Evolutionary conservation across 768 basidiomycete species (phyloP).

Genomic region (Terana coerulea): DNA sequence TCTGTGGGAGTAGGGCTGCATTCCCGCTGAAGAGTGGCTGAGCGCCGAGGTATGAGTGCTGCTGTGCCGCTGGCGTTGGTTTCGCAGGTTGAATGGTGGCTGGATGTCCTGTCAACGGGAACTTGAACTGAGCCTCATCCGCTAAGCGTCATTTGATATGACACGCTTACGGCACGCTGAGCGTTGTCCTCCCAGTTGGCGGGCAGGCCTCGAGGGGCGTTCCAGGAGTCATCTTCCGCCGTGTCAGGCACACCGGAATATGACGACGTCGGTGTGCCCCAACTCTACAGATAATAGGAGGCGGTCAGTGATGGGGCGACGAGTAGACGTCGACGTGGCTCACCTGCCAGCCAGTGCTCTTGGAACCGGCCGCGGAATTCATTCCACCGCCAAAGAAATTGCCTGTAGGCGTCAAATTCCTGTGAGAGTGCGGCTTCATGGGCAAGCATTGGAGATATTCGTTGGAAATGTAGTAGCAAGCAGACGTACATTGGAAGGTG

Average conservation of each 20-base stretch:
- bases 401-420: slow-evolving; percentile 40
- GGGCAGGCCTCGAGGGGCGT: neutral
- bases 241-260: neutral
- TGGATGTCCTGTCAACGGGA: neutral
- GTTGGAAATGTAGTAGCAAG: slow-evolving; percentile 2
- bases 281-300: neutral
- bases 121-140: neutral
- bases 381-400: slow-evolving; percentile 55
- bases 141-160: too few species aligned
- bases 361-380: slow-evolving; percentile 43
- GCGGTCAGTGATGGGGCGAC: neutral
- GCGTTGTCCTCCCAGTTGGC: slow-evolving; percentile 2
- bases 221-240: slow-evolving; percentile 1
- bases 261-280: neutral
- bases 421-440: slow-evolving; percentile 27
- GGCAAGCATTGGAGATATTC: neutral
- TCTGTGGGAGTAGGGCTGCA: slow-evolving; percentile 49
- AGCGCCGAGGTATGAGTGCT: slow-evolving; percentile 13
- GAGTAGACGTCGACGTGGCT: slow-evolving; percentile 20
- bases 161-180: neutral
- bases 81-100: neutral
- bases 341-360: slow-evolving; percentile 67
- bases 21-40: slow-evolving; percentile 24
- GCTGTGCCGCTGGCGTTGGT: slow-evolving; percentile 11
- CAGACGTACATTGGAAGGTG: slow-evolving; percentile 52